A percentile compares a stretch with the other conserved stretches of the same genome.
These are phyloP conservation scores for Chimonanthus praecox DNA, from an alignment of 164 flowering plant genomes.

Conservation along the genomic window DNA sequence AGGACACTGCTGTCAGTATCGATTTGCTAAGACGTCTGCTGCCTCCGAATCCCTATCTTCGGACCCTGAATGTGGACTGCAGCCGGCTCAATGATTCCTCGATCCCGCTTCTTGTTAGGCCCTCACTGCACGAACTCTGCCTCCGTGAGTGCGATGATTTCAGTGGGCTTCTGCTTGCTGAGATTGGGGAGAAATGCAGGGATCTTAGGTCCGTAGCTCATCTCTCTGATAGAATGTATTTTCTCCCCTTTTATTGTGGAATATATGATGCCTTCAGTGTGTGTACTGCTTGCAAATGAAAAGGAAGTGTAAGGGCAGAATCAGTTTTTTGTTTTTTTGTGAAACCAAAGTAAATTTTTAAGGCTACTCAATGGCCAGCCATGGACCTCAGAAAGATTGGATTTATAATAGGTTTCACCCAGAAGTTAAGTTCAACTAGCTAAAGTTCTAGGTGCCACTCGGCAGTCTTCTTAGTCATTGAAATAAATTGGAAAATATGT, in stretches of 20 bases:
- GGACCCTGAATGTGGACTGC: conserved; percentile 73
- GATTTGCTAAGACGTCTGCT: conserved; percentile 55
- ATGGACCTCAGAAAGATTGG: too few species aligned
- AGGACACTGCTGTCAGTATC: conserved; percentile 51
- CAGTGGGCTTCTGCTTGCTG: conserved; percentile 64
- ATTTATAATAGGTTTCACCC: too few species aligned
- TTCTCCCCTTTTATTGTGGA: neutral
- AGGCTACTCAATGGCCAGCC: too few species aligned
- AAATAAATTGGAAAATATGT: too few species aligned
- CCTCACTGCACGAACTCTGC: conserved; percentile 63
- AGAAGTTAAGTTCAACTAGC: too few species aligned
- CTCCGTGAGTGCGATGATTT: conserved; percentile 69
- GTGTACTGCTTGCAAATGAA: too few species aligned
- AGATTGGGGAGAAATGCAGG: conserved; percentile 54
- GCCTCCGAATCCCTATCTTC: conserved; percentile 59
- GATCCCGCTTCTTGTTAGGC: conserved; percentile 35
- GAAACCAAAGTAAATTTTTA: too few species aligned
- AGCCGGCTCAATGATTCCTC: conserved; percentile 62
- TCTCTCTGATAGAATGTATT: neutral
- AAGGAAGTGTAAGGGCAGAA: too few species aligned
- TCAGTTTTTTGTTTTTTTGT: too few species aligned
- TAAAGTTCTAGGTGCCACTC: too few species aligned
- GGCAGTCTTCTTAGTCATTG: too few species aligned
- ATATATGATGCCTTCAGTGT: too few species aligned
- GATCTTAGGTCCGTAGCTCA: conserved; percentile 49